These are phyloP conservation scores for Murraya paniculata DNA, from an alignment of 345 rosid genomes.

Conservation along the genomic window DNA sequence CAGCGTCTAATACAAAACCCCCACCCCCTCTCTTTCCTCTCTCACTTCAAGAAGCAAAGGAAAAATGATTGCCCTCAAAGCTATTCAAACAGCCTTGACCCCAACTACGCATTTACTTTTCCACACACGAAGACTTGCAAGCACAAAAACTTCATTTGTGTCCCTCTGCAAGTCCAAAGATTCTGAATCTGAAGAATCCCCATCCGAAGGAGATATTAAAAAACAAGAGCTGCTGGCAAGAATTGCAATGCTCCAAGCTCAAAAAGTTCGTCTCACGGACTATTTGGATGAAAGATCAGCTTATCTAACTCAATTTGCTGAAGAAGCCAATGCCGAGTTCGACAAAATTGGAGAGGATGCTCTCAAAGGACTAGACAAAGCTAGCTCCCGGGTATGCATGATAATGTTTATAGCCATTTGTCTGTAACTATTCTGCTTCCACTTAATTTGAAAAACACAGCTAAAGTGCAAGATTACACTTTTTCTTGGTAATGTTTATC, in stretches of 20 bases:
- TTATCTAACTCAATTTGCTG: conserved; percentile 74
- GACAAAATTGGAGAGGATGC: conserved; percentile 93
- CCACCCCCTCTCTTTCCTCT: neutral
- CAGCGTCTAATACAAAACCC: neutral
- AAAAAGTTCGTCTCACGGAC: conserved; percentile 82
- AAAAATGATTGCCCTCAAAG: conserved; percentile 43
- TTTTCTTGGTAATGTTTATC: neutral
- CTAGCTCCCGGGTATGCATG: conserved; percentile 69
- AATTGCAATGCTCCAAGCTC: conserved; percentile 81
- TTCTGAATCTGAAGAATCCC: conserved; percentile 30
- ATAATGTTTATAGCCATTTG: neutral
- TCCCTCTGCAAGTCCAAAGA: conserved; percentile 45
- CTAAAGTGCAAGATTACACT: no score
- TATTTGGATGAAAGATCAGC: conserved; percentile 78
- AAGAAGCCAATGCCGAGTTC: conserved; percentile 78
- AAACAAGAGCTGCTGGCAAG: conserved; percentile 81
- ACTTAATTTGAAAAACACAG: neutral
- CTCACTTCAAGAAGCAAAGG: neutral
- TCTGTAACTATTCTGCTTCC: neutral
- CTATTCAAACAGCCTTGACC: conserved; percentile 31
- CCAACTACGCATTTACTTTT: conserved; percentile 23
- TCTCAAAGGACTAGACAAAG: conserved; percentile 80
- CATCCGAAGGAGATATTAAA: conserved; percentile 63
- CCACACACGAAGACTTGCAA: conserved; percentile 25
- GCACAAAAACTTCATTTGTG: conserved; percentile 25